Base-by-base conservation (phyloP, 2,329 filamentous ascomycete species). In the Apiospora pterosperma region DNA sequence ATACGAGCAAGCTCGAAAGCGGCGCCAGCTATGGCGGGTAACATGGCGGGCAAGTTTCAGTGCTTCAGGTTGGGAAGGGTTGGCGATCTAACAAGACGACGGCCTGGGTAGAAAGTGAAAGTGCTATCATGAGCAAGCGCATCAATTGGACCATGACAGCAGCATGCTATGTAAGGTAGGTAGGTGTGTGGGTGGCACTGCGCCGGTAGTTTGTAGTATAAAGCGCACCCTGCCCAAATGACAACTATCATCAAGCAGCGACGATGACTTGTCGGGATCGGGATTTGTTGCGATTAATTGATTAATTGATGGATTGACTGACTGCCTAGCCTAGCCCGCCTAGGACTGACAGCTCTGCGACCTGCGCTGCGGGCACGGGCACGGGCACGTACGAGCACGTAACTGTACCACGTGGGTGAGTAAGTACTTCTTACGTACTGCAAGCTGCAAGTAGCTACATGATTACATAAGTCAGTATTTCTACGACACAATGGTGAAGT, bases 1-100 rank as follows among this genome's bases (percentile, higher is more conserved):
- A 36, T 78, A 80, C 79, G 76, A 64, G 74, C 74, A 64, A 81
- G 76, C 74, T 75, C 78, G 71, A 76, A 64, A 52, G 73, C 72
- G 71, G 76, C 73, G 76, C 72, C 71, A 70, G 75, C 74, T 59
- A 79, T 67, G 62, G 75, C 70, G 66, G 75, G 70, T 66, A 78
- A 71, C 78, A 79, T 80, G 69, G 63, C 75, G 63, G 71, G 7
- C 7, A 16, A 28, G 25, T n/a, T 55, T 21, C 5, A 10, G 4
- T 55, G 48, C 48, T 55, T 55, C 48, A 55, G 48, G 48, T 55
- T 19, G 48, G 48, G 48, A 55, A 55, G 31, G 48, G 48, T 55
- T 55, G 48, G 48, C 34, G 48, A 55, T 55, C 48, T 28, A 55
- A 34, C 28, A 55, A 16, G 31, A 55, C 34, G 48, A 55, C 25